Evolutionary conservation across 306 rosid genomes (phyloP).

Genomic region (Calophaca sinica): DNA sequence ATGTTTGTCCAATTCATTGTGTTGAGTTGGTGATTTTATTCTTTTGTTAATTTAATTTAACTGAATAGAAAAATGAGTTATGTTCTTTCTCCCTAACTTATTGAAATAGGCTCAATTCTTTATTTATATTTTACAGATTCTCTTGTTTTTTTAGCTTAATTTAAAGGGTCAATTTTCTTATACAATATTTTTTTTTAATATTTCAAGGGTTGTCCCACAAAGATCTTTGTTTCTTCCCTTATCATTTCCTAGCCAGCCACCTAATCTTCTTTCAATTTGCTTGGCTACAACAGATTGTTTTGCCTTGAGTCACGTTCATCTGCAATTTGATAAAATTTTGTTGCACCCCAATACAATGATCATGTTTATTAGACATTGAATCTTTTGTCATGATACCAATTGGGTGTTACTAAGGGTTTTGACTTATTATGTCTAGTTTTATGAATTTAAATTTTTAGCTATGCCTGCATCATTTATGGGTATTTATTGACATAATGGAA

Average conservation of each 20-base stretch:
- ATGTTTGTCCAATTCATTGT: background rate
- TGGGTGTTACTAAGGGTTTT: conserved; percentile 17
- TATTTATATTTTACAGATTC: background rate
- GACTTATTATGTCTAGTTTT: conserved; percentile 15
- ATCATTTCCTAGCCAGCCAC: background rate
- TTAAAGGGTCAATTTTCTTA: background rate
- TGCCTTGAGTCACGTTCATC: background rate
- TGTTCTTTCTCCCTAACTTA: no score
- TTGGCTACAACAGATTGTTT: conserved; percentile 3
- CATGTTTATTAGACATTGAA: background rate
- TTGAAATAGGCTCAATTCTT: background rate
- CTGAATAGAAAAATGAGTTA: background rate
- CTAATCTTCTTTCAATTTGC: conserved; percentile 24
- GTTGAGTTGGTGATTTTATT: conserved; percentile 1
- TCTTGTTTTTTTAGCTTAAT: background rate
- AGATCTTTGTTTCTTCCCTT: conserved; percentile 3
- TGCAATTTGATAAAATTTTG: conserved; percentile 30
- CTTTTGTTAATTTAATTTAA: background rate
- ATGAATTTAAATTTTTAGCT: background rate
- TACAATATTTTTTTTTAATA: background rate
- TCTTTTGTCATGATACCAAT: background rate
- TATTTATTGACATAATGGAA: no score
- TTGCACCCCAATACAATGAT: conserved; percentile 17
- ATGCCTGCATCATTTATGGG: conserved; percentile 14
- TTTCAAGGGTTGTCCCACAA: background rate